Percentiles rank a stretch among this genome's conserved stretches.
Conservation (phyloP, 164 flowering plant genomes). For the Tetracentron sinense region DNA sequence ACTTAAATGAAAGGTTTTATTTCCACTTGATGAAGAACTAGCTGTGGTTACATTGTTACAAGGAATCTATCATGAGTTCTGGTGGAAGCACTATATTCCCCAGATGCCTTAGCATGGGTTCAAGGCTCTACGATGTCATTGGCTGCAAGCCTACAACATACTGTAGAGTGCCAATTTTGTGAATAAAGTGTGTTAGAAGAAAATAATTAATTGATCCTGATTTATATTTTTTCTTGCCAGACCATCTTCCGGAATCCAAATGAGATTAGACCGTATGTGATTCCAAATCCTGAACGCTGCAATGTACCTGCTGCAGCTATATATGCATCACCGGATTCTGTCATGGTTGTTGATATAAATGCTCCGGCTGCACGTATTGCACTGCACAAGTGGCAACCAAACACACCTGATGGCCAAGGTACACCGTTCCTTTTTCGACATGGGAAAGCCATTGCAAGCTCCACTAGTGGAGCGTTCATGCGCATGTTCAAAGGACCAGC, state of each 20-base stretch:
- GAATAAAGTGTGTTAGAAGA: neutral
- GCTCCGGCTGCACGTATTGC: slow-evolving; percentile 96
- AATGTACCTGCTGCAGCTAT: slow-evolving; percentile 93
- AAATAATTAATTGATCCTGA: neutral
- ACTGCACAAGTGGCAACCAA: slow-evolving; percentile 96
- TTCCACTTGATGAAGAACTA: no score
- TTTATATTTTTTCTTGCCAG: slow-evolving; percentile 34
- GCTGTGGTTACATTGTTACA: no score
- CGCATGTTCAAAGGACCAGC: slow-evolving; percentile 84
- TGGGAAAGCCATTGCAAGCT: slow-evolving; percentile 56
- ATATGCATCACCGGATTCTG: slow-evolving; percentile 73
- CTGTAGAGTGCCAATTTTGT: neutral
- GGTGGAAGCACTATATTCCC: no score
- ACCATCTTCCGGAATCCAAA: slow-evolving; percentile 92
- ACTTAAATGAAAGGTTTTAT: no score
- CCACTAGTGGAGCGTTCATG: slow-evolving; percentile 72
- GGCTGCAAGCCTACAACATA: no score
- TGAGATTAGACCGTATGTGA: slow-evolving; percentile 65
- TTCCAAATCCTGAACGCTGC: slow-evolving; percentile 86
- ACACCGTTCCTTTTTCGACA: slow-evolving; percentile 91
- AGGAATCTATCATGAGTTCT: no score
- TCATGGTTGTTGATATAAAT: slow-evolving; percentile 71
- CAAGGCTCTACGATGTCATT: no score
- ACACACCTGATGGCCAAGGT: slow-evolving; percentile 96
- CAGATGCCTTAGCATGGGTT: no score